Conservation (phyloP, 202 grass and related monocot species). For the Setaria viridis region DNA sequence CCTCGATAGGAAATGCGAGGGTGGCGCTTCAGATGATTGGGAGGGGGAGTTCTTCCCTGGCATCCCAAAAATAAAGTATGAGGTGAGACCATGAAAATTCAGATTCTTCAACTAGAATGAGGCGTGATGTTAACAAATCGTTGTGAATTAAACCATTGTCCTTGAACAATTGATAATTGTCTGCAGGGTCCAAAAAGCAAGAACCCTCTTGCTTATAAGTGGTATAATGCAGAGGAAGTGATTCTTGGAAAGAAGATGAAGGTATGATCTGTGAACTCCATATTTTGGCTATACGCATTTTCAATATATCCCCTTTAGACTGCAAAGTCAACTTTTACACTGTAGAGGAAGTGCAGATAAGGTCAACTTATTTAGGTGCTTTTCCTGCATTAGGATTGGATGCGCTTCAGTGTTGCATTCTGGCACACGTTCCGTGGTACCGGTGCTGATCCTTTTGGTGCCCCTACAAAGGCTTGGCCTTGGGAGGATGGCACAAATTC, state of each 20-base stretch:
- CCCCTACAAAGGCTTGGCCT: constrained; percentile 87
- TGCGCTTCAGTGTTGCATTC: constrained; percentile 91
- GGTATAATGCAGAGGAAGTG: constrained; percentile 92
- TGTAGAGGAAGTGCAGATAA: background rate
- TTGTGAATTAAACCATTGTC: background rate
- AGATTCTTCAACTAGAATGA: constrained; percentile 11
- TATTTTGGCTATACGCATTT: background rate
- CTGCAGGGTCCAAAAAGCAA: constrained; percentile 81
- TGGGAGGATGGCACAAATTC: constrained; percentile 99
- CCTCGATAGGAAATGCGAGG: constrained; percentile 58
- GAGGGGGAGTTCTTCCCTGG: constrained; percentile 83
- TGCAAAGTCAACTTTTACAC: background rate
- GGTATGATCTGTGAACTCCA: constrained; percentile 43
- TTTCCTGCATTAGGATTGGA: constrained; percentile 66
- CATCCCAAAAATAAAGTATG: constrained; percentile 88
- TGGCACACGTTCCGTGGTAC: constrained; percentile 91
- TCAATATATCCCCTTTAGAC: background rate
- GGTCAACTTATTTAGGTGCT: background rate
- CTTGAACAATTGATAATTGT: background rate
- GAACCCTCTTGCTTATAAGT: constrained; percentile 93
- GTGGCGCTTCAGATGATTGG: constrained; percentile 60
- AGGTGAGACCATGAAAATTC: constrained; percentile 53
- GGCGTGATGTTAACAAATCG: background rate
- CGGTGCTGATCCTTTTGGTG: constrained; percentile 84
- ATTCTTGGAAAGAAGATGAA: constrained; percentile 98